Evolutionary conservation across 352 stramenopile species (phyloP), one percentile per base, ranked within the genome.

Genomic region (Phytophthora citricola): DNA sequence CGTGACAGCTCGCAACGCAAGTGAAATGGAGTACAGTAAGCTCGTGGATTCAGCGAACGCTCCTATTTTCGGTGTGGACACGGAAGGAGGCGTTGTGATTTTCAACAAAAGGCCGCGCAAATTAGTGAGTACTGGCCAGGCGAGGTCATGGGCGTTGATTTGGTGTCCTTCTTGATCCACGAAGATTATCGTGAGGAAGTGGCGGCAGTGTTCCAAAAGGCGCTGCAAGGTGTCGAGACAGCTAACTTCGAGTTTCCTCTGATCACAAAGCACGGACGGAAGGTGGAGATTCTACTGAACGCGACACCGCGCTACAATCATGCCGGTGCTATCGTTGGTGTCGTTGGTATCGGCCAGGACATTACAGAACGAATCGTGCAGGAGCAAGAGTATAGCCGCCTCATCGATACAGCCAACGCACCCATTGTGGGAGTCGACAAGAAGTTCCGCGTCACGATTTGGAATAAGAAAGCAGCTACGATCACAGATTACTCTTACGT

Each of bases 101-200:
- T 98, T 97, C 73, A 98, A 98, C 70, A 89, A 97, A 97, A 97
- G 69, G 92, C 89, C 0, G 78, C 83, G 24, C 87, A 91, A 56
- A 85, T 94, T 45, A 97, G 87, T 36, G 93, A 96, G 52, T 98
- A 94, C 63, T 78, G 72, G 39, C 87, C 89, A 9, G 76, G 88
- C 5, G 93, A 98, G 69, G 90, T 95, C 8, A 90, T 97, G 73
- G 93, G 88, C 22, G 69, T 79, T 17, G 71, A 91, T 9, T 64
- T 98, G 5, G 84, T 97, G 24, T 75, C 87, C 6, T 80, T 79
- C 14, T 79, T 98, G 53, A 93, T 98, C 56, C 72, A 80, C 0
- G 76, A 87, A 46, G 77, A 91, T 44, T 86, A 90, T 61, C 77
- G 83, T n/a, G 70, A 73, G 2, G 71, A 87, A 40, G 88, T 94